phyloP scores from a whole-genome alignment of 805 yeast genomes.

The Nakazawaea sp. region DNA sequence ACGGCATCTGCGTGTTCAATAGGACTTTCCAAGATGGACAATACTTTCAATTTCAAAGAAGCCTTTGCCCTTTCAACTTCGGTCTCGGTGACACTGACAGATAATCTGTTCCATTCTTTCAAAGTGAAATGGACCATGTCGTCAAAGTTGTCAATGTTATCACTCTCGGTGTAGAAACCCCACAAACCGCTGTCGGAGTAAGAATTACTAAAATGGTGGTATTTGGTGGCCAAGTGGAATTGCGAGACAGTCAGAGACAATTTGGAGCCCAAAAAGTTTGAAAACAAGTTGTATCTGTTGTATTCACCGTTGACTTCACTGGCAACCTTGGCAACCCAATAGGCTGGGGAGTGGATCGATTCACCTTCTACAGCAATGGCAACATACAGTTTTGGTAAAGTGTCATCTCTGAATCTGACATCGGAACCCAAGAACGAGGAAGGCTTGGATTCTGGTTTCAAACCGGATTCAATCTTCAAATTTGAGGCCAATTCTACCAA shows the following conservation, averaged over 20 bases:
- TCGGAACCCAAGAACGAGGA: conserved; percentile 80
- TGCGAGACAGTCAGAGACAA: conserved; percentile 63
- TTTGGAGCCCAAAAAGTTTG: conserved; percentile 60
- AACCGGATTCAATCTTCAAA: conserved; percentile 42
- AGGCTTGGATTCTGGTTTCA: conserved; percentile 37
- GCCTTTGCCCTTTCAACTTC: conserved; percentile 78
- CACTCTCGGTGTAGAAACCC: conserved; percentile 69
- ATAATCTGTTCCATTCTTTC: conserved; percentile 84
- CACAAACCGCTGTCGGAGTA: conserved; percentile 78
- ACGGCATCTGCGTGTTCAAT: conserved; percentile 46
- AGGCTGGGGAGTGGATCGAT: conserved; percentile 53
- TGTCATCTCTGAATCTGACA: conserved; percentile 84
- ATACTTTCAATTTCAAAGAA: conserved; percentile 56
- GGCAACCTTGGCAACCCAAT: conserved; percentile 68
- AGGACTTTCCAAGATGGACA: conserved; percentile 41
- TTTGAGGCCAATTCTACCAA: conserved; percentile 61
- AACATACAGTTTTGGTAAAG: conserved; percentile 73
- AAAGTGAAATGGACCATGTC: conserved; percentile 75
- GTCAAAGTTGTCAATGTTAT: conserved; percentile 55
- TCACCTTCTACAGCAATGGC: conserved; percentile 74
- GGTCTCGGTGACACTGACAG: conserved; percentile 66
- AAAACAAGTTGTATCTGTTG: conserved; percentile 46
- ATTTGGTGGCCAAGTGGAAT: conserved; percentile 67
- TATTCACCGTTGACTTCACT: conserved; percentile 54
- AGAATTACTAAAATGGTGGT: conserved; percentile 63